Base-by-base conservation (phyloP, 306 rosid species). In the Sesbania bispinosa region DNA sequence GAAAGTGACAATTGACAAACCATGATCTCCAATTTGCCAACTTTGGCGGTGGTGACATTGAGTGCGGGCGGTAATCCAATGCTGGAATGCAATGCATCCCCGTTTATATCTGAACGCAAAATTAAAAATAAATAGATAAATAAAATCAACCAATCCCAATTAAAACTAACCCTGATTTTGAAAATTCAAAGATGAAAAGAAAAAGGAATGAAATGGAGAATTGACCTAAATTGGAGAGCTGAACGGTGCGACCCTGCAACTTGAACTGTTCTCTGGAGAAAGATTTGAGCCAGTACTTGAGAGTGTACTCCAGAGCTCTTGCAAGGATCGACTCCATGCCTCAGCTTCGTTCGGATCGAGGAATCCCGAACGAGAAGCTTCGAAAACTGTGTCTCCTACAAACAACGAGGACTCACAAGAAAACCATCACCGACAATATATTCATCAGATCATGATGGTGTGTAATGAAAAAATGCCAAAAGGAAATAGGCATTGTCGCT, bases 221-320 rank as follows among this genome's bases (percentile, higher is more conserved):
- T 4, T 38, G 10, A 93, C 98, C 98, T 76, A 93, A 72, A 84
- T 89, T 90, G 26, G 86, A 88, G 6, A 93, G 97, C 82, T 90
- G 97, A 15, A 48, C 96, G 29, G 90, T 90, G 70, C 94, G 87
- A 39, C 98, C 98, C 83, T 90, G 97, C 83, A 86, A 75, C 83
- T 93, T 90, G 85, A 93, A 93, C 84, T 93, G 98, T 26, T 90
- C 98, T 51, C 98, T 48, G 48, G 98, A 71, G 92, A 90, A 93
- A 1, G 96, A 90, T 74, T 89, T 93, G 73, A 93, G 83, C 98
- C 98, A 93, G 73, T 93, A 90, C 83, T 90, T 93, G 69, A 90
- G 98, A 30, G 97, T 93, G 76, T 87, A 93, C 85, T 93, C 98
- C 58, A 93, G 67, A 15, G 98, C 97, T 20, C 80, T 75, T 10